These are phyloP conservation scores for Talaromyces verruculosus DNA, from an alignment of 2,329 filamentous ascomycete genomes.

Conservation along the genomic window DNA sequence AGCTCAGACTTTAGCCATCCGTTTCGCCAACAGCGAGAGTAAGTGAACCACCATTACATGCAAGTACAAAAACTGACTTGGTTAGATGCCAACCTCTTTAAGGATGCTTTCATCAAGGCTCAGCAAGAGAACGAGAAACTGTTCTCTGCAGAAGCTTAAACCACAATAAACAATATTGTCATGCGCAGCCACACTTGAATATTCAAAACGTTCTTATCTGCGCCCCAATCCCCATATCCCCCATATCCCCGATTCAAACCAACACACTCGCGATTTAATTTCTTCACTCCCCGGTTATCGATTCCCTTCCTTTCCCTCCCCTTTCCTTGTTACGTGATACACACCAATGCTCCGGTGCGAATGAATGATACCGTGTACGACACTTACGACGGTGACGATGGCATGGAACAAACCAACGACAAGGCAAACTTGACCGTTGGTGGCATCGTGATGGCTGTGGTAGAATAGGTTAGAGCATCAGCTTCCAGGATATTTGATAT, in stretches of 20 bases:
- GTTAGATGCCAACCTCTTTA: constrained; percentile 91
- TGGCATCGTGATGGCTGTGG: constrained; percentile 19
- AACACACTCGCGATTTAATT: constrained; percentile 14
- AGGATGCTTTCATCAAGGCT: constrained; percentile 94
- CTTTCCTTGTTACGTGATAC: constrained; percentile 15
- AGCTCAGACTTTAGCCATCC: constrained; percentile 91
- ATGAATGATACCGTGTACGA: constrained; percentile 11
- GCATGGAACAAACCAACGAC: constrained; percentile 10
- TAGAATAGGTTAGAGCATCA: constrained; percentile 21
- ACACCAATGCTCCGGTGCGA: constrained; percentile 17
- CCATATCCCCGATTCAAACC: constrained; percentile 10
- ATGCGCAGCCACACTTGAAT: constrained; percentile 7
- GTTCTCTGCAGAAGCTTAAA: constrained; percentile 61
- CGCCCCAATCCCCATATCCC: constrained; percentile 8
- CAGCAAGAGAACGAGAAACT: constrained; percentile 93
- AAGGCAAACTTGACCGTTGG: constrained; percentile 8
- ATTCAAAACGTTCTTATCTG: constrained; percentile 9
- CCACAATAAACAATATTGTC: neutral
- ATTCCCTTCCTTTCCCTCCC: constrained; percentile 9
- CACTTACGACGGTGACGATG: constrained; percentile 12
- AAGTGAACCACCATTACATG: constrained; percentile 43
- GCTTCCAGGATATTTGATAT: constrained; percentile 20
- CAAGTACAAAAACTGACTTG: neutral
- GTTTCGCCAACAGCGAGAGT: constrained; percentile 98
- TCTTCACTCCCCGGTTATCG: constrained; percentile 14